Base-by-base conservation (phyloP, 2,329 filamentous ascomycete genomes). In the Botrytis squamosa region DNA sequence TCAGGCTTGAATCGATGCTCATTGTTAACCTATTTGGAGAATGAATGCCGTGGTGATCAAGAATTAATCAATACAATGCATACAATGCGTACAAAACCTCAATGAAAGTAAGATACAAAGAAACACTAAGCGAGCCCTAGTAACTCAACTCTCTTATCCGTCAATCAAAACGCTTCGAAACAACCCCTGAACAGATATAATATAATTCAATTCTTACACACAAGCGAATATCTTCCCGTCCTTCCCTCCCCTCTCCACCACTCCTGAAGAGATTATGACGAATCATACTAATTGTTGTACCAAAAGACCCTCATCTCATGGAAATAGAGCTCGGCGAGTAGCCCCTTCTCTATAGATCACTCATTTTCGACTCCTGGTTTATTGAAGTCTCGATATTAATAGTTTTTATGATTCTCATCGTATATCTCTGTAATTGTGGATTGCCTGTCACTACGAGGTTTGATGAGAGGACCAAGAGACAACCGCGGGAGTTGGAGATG, bases 201-300 rank as follows among this genome's bases (percentile, higher is more conserved):
- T 55, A 55, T 55, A 55, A 55, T n/a, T 0, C 49, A 55, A n/a
- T 5, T n/a, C 12, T 10, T 55, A 14, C 25, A 5, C 0, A n/a
- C 7, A 55, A 29, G 49, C 14, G 12, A 55, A 29, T 4, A 8
- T n/a, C 12, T 18, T 18, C 52, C 52, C 12, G 16, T n/a, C 0
- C 5, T 16, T 55, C n/a, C 25, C 7, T 55, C 25, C 25, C 6
- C 12, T 55, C n/a, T 55, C n/a, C 2, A 55, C 25, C 4, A 52
- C 10, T 14, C 0, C 22, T 14, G 25, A 14, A 14, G 4, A 14
- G 6, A n/a, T 6, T 0, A n/a, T 14, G 1, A 52, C 4, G 0
- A 16, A 22, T 36, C 36, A 40, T 5, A 38, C 9, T 0, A 63
- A 63, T 4, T 0, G 3, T 3, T 40, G 16, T 7, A 12, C 36